Percentiles rank a stretch among this genome's conserved stretches.
These are phyloP conservation scores for Diaporthe vexans DNA, from an alignment of 2,329 filamentous ascomycete genomes.

Conservation along the genomic window DNA sequence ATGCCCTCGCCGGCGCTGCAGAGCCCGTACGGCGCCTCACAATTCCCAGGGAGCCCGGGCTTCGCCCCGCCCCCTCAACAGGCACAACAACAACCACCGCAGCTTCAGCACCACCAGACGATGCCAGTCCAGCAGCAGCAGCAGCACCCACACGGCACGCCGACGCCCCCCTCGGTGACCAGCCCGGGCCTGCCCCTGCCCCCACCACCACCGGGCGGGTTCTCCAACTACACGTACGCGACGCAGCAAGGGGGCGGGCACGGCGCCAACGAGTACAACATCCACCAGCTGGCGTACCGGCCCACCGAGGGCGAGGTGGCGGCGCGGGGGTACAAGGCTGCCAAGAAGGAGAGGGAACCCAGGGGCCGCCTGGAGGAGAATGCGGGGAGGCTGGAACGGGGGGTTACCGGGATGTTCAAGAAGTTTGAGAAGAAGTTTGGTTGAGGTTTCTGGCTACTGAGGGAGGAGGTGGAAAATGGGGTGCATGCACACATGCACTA, in stretches of 20 bases:
- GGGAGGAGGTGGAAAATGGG: too few relatives aligned
- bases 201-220: constrained; percentile 66
- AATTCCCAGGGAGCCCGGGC: constrained; percentile 60
- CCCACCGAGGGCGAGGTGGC: constrained; percentile 74
- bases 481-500: too few relatives aligned
- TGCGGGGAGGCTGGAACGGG: constrained; percentile 77
- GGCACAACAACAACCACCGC: constrained; percentile 45
- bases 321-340: constrained; percentile 58
- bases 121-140: constrained; percentile 7
- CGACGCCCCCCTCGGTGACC: constrained; percentile 50
- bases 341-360: constrained; percentile 61
- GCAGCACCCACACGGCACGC: constrained; percentile 43
- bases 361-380: constrained; percentile 73
- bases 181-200: constrained; percentile 54
- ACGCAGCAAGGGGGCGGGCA: constrained; percentile 47
- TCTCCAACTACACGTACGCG: constrained; percentile 65
- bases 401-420: constrained; percentile 79
- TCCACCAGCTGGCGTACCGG: constrained; percentile 79
- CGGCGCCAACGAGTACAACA: constrained; percentile 61
- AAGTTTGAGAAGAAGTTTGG: constrained; percentile 84
- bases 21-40: constrained; percentile 58
- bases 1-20: constrained; percentile 56
- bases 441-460: constrained; percentile 45
- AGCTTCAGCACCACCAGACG: constrained; percentile 42
- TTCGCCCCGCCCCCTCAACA: constrained; percentile 49